Evolutionary conservation across 495 filamentous ascomycete species (phyloP).

Genomic region (Penicillium salamii): DNA sequence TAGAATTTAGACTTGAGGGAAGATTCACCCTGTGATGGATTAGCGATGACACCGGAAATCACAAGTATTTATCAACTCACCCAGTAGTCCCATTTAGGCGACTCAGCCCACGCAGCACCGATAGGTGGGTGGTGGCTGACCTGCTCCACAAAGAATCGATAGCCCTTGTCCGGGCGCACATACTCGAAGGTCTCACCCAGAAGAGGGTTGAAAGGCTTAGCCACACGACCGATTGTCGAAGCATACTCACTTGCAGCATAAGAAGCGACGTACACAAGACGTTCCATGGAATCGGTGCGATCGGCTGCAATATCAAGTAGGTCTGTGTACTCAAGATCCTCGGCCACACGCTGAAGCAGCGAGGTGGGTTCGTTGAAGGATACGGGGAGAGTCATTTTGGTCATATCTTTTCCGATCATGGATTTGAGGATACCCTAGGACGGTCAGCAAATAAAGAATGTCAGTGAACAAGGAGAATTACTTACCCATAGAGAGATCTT

Average conservation of each 20-base stretch:
- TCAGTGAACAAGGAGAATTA: slow-evolving; percentile 6
- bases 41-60: not conserved
- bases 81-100: slow-evolving; percentile 94
- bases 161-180: slow-evolving; percentile 89
- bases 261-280: slow-evolving; percentile 92
- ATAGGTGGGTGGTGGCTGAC: slow-evolving; percentile 97
- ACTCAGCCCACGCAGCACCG: slow-evolving; percentile 90
- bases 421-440: slow-evolving; percentile 92
- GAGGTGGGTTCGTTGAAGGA: slow-evolving; percentile 99
- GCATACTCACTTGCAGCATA: slow-evolving; percentile 96
- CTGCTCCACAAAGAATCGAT: slow-evolving; percentile 97
- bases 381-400: slow-evolving; percentile 97
- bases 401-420: slow-evolving; percentile 99
- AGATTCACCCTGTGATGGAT: slow-evolving; percentile 66
- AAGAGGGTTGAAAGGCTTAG: slow-evolving; percentile 96
- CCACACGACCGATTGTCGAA: slow-evolving; percentile 92
- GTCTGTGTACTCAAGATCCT: slow-evolving; percentile 97
- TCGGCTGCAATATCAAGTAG: slow-evolving; percentile 88
- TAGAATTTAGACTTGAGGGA: slow-evolving; percentile 98
- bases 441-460: slow-evolving; percentile 1
- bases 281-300: slow-evolving; percentile 80
- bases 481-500: slow-evolving; percentile 95
- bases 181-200: slow-evolving; percentile 98
- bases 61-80: slow-evolving; percentile 30
- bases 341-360: slow-evolving; percentile 89